Conservation (phyloP, 116 monocot genomes). For the Cymodocea nodosa region DNA sequence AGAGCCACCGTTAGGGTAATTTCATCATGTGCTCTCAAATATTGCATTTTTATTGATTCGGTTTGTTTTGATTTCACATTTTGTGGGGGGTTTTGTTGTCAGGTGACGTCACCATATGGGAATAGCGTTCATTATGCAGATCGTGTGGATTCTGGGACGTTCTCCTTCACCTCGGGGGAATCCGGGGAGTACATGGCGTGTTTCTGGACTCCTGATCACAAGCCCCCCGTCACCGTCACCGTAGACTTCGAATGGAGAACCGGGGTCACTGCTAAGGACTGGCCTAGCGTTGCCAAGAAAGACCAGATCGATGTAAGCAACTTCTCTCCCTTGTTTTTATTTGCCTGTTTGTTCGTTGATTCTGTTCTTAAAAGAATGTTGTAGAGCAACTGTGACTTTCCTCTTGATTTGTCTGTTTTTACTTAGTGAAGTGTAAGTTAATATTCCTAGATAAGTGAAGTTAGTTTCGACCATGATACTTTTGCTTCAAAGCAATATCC, state of each 20-base stretch:
- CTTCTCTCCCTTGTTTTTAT: background rate
- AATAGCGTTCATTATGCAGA: slow-evolving; percentile 61
- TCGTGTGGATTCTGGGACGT: slow-evolving; percentile 57
- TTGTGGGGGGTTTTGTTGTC: background rate
- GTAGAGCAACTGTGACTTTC: too few relatives aligned
- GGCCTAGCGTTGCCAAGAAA: slow-evolving; percentile 78
- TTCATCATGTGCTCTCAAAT: background rate
- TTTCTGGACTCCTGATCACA: slow-evolving; percentile 82
- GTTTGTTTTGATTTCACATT: background rate
- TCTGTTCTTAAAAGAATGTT: too few relatives aligned
- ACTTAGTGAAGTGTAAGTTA: too few relatives aligned
- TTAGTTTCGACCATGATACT: too few relatives aligned
- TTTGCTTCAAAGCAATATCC: too few relatives aligned
- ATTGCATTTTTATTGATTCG: background rate
- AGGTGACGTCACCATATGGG: slow-evolving; percentile 86
- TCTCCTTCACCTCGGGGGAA: slow-evolving; percentile 66
- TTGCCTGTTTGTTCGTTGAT: too few relatives aligned
- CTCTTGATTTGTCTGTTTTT: too few relatives aligned
- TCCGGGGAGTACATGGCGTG: slow-evolving; percentile 81
- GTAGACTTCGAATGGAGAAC: slow-evolving; percentile 86
- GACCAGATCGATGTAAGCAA: slow-evolving; percentile 56
- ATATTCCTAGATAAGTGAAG: too few relatives aligned
- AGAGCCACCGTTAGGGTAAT: slow-evolving; percentile 52
- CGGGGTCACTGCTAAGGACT: slow-evolving; percentile 73
- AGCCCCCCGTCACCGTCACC: slow-evolving; percentile 37